Conservation (phyloP, 306 rosid genomes). For the Cucurbita argyrosperma region DNA sequence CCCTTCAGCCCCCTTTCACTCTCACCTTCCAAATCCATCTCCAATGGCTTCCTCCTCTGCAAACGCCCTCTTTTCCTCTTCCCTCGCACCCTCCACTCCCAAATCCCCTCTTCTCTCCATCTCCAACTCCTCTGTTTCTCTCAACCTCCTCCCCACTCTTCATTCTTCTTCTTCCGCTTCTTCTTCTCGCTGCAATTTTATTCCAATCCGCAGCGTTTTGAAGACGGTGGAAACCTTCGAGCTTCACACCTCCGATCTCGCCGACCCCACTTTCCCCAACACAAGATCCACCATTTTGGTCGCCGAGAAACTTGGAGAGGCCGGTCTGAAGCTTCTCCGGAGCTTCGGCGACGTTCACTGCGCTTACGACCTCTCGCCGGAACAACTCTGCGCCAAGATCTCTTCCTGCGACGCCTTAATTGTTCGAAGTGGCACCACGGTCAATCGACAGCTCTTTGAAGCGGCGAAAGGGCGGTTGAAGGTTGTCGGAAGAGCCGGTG, state of each 20-base stretch:
- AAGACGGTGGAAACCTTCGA: slow-evolving; percentile 17
- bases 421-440: slow-evolving; percentile 79
- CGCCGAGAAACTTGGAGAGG: slow-evolving; percentile 79
- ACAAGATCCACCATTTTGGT: slow-evolving; percentile 42
- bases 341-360: slow-evolving; percentile 53
- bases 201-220: slow-evolving; percentile 16
- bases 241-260: background rate
- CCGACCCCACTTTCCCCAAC: background rate
- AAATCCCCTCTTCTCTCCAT: slow-evolving; percentile 27
- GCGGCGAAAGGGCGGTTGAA: slow-evolving; percentile 57
- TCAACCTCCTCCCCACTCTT: slow-evolving; percentile 4
- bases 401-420: slow-evolving; percentile 60
- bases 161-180: background rate
- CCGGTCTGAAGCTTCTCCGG: slow-evolving; percentile 47
- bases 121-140: slow-evolving; percentile 13
- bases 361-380: slow-evolving; percentile 34
- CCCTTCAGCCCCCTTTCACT: background rate
- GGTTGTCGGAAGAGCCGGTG: slow-evolving; percentile 94
- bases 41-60: slow-evolving; percentile 45
- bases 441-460: slow-evolving; percentile 48
- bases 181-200: background rate
- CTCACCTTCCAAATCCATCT: background rate
- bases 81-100: background rate
- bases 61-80: slow-evolving; percentile 15
- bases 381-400: slow-evolving; percentile 56